Base-by-base conservation (phyloP, 805 yeast species). In the Grigorovia jiainica region DNA sequence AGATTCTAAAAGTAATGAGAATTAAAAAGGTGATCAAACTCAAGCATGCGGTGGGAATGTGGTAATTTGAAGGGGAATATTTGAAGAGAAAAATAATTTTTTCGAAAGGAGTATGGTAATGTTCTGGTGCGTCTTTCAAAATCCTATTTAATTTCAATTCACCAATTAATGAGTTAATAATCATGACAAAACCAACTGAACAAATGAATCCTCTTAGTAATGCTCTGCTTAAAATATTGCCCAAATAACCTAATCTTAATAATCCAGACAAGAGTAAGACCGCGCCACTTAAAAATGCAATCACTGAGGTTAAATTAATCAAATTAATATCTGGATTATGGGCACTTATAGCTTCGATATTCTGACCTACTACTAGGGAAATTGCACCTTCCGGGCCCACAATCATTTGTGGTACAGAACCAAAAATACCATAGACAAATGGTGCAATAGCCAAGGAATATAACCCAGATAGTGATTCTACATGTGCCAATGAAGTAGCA, bases 371-470 rank as follows among this genome's bases (percentile, higher is more conserved):
- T 11, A 87, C 78, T 51, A 89, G 67, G 0, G 94, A 84, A 7
- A 86, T 78, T 0, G 95, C 89, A 16, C 90, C 89, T 59, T 87
- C 94, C 1, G 96, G 95, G 0, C 95, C 95, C 16, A 87, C 94
- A 32, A 87, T 78, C 82, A 87, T 76, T 45, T 80, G 81, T 0
- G 95, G 95, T 1, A 87, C 94, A 0, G 92, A 75, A 0, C 96
- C 96, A 45, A 87, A 68, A 3, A 87, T 46, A 6, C 86, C 71
- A 57, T 87, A 87, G 7, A 84, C 64, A n/a, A 82, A 63, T 0
- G 95, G 94, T 0, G 92, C 86, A 3, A 83, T 67, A 1, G 85
- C 79, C 38, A 87, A 70, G 0, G 87, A 85, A 48, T 79, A 74
- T 7, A 89, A 66, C 0, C 96, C 96, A 48, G 82, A 76, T 2